These are phyloP conservation scores for Tilletiopsis washingtonensis DNA, from an alignment of 1,284 basidiomycete genomes.

Conservation along the genomic window DNA sequence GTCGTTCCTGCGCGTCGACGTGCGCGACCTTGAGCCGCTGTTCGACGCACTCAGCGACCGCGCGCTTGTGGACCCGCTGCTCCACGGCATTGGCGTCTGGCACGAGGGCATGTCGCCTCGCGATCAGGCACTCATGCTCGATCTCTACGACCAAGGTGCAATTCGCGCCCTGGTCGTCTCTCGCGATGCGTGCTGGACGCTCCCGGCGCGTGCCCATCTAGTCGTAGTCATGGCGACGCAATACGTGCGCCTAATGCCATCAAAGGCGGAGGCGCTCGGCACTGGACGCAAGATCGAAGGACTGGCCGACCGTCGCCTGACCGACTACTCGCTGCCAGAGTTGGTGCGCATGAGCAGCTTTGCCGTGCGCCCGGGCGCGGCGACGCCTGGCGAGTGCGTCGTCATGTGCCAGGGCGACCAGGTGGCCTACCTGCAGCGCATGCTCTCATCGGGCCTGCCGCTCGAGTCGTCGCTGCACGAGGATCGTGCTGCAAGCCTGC, in stretches of 20 bases:
- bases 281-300: conserved; percentile 6
- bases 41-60: conserved; percentile 49
- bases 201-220: conserved; percentile 68
- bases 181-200: conserved; percentile 71
- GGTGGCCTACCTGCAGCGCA: conserved; percentile 68
- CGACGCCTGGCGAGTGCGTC: conserved; percentile 52
- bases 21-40: conserved; percentile 61
- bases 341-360: conserved; percentile 84
- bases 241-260: conserved; percentile 56
- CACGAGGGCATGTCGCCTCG: conserved; percentile 63
- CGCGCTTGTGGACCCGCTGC: conserved; percentile 57
- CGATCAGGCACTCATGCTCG: conserved; percentile 71
- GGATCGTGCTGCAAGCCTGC: conserved; percentile 37
- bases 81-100: conserved; percentile 84
- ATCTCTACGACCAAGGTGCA: conserved; percentile 72
- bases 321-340: conserved; percentile 72
- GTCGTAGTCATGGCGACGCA: conserved; percentile 92
- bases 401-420: conserved; percentile 78
- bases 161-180: conserved; percentile 76
- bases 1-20: conserved; percentile 63
- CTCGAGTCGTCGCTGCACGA: conserved; percentile 72
- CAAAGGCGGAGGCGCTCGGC: conserved; percentile 3
- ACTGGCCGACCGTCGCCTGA: conserved; percentile 58
- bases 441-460: conserved; percentile 77
- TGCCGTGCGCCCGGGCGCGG: conserved; percentile 59